A percentile compares a stretch with the other conserved stretches of the same genome.
phyloP scores from a whole-genome alignment of 1,139 yeast genomes.

The Wickerhamomyces sp. region DNA sequence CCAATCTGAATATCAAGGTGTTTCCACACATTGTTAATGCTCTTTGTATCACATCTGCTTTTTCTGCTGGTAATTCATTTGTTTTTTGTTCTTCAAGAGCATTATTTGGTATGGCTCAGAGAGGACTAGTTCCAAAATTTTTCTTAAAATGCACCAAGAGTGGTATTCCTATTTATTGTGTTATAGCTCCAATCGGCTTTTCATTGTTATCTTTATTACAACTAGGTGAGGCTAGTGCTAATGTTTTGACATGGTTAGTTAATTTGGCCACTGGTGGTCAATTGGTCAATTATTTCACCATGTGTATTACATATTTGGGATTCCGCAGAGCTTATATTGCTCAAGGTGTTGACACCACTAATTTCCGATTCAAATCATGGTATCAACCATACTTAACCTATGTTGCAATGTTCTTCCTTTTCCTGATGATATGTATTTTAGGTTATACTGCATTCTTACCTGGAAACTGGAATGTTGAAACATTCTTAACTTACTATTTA shows the following conservation, averaged over 20 bases:
- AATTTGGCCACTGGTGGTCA: constrained; percentile 61
- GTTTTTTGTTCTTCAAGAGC: constrained; percentile 62
- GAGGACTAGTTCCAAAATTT: constrained; percentile 57
- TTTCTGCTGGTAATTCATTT: constrained; percentile 63
- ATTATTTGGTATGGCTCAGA: constrained; percentile 49
- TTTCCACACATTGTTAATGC: constrained; percentile 58
- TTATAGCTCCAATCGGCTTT: constrained; percentile 35
- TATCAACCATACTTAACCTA: constrained; percentile 56
- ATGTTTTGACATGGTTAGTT: constrained; percentile 66
- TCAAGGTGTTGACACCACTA: constrained; percentile 46
- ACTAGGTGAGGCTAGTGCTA: constrained; percentile 44
- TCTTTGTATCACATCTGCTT: constrained; percentile 48
- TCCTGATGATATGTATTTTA: constrained; percentile 53
- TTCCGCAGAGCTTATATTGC: constrained; percentile 54
- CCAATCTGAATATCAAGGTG: constrained; percentile 39
- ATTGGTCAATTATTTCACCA: constrained; percentile 53
- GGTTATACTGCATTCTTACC: constrained; percentile 69
- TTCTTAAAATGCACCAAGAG: constrained; percentile 38
- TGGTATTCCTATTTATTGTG: constrained; percentile 52
- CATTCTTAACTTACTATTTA: constrained; percentile 59
- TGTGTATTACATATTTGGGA: constrained; percentile 53
- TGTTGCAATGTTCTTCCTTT: constrained; percentile 42
- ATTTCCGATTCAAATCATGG: constrained; percentile 46
- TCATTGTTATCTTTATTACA: constrained; percentile 35
- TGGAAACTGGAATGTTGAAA: constrained; percentile 54